phyloP scores from a whole-genome alignment of 1,284 basidiomycete species.

The Erythrobasidium hasegawianum region DNA sequence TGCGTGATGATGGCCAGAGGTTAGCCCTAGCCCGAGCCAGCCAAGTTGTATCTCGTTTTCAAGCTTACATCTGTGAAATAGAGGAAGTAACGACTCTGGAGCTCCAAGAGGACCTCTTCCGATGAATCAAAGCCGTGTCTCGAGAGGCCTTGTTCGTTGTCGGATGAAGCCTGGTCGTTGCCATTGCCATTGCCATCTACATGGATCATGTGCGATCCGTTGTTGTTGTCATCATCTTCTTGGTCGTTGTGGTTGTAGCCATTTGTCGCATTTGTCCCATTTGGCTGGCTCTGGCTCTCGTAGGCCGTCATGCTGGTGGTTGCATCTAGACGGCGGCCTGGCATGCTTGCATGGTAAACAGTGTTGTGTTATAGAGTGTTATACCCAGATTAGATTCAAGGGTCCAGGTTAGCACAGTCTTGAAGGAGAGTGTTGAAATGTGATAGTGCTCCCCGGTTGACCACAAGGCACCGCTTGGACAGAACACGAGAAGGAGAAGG shows the following conservation, averaged over 20 bases:
- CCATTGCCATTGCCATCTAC: background rate
- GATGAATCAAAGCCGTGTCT: constrained; percentile 27
- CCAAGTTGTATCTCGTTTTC: too few relatives aligned
- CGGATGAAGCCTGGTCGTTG: background rate
- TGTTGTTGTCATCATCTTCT: background rate
- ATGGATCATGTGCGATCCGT: background rate
- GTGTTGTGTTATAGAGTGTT: background rate
- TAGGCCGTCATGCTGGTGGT: background rate
- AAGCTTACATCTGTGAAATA: constrained; percentile 45
- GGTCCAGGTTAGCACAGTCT: too few relatives aligned
- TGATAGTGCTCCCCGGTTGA: too few relatives aligned
- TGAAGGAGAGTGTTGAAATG: too few relatives aligned
- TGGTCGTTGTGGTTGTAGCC: background rate
- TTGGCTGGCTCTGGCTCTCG: background rate
- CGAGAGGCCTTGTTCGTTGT: constrained; percentile 5
- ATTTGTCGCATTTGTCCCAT: constrained; percentile 4
- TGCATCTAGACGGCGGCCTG: background rate
- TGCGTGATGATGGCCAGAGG: background rate
- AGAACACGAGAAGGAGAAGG: constrained; percentile 5
- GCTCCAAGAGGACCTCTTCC: constrained; percentile 37
- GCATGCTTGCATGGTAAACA: background rate
- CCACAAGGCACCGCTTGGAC: constrained; percentile 1
- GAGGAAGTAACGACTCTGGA: constrained; percentile 46
- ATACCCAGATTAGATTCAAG: background rate
- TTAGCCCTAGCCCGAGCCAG: background rate